Evolutionary conservation across 208 protist species (phyloP).

Genomic region (Leishmania tarentolae): DNA sequence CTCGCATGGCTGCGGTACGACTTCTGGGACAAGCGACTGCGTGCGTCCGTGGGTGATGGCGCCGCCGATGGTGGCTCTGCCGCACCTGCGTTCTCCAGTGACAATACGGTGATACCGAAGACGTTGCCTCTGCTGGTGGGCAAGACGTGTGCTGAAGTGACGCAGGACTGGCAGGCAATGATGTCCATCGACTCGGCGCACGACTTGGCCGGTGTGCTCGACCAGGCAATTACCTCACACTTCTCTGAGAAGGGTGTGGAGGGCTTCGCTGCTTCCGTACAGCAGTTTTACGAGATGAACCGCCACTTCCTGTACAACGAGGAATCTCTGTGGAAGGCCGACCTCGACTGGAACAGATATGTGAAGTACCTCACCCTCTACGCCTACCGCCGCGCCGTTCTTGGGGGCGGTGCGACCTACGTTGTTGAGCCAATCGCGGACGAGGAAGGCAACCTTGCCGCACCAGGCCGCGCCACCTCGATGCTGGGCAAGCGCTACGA

Average conservation of each 20-base stretch:
- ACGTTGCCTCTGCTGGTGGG: constrained; percentile 31
- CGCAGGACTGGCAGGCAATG: constrained; percentile 29
- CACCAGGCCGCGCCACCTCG: constrained; percentile 39
- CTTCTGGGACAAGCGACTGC: constrained; percentile 75
- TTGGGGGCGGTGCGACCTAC: constrained; percentile 30
- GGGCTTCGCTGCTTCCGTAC: constrained; percentile 44
- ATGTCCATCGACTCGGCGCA: constrained; percentile 48
- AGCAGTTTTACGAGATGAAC: constrained; percentile 59
- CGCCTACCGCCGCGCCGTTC: constrained; percentile 48
- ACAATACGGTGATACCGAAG: constrained; percentile 21
- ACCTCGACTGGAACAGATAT: constrained; percentile 75
- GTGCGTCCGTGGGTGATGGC: not conserved
- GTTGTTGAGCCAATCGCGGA: constrained; percentile 52
- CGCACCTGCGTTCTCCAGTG: constrained; percentile 6
- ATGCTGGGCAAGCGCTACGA: constrained; percentile 68
- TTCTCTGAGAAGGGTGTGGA: constrained; percentile 64
- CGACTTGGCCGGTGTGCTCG: constrained; percentile 73
- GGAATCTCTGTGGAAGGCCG: constrained; percentile 33
- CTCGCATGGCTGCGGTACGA: constrained; percentile 87
- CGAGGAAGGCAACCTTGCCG: constrained; percentile 45
- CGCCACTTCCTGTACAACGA: constrained; percentile 54
- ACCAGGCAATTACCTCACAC: constrained; percentile 78
- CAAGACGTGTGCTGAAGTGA: constrained; percentile 10
- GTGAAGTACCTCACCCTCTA: constrained; percentile 88
- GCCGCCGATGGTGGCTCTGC: not conserved